A percentile compares a stretch with the other conserved stretches of the same genome.
These are phyloP conservation scores for Neonothopanus nambi DNA, from an alignment of 1,284 basidiomycete genomes.

Conservation along the genomic window DNA sequence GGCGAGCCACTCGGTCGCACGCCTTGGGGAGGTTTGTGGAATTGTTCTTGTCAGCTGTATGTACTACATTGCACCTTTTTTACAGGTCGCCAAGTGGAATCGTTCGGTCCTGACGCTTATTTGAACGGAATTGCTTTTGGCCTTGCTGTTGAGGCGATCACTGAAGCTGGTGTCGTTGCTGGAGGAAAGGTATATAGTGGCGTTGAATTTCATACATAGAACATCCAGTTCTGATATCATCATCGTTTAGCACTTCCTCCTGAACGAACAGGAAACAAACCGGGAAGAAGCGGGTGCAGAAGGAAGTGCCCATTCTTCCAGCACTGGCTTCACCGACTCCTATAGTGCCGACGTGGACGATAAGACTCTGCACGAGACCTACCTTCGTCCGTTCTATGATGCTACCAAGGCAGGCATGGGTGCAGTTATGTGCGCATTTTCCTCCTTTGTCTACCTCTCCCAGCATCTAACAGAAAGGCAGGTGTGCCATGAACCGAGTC, in stretches of 20 bases:
- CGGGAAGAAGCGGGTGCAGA: constrained; percentile 1
- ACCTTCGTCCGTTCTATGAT: constrained; percentile 43
- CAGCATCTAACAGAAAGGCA: background rate
- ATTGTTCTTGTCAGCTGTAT: background rate
- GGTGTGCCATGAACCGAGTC: background rate
- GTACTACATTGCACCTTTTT: background rate
- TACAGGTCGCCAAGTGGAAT: background rate
- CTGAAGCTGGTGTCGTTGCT: background rate
- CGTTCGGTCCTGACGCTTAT: background rate
- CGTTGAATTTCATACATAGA: background rate
- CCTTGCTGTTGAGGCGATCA: background rate
- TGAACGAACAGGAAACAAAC: constrained; percentile 13
- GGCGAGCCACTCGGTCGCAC: background rate
- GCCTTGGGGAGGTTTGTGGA: background rate
- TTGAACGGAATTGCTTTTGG: background rate
- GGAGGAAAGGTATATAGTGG: background rate
- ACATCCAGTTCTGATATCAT: no score
- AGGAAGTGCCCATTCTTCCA: background rate
- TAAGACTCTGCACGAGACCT: constrained; percentile 39
- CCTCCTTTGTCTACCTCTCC: background rate
- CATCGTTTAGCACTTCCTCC: background rate
- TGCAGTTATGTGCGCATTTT: background rate
- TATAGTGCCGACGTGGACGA: constrained; percentile 46
- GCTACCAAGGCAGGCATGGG: constrained; percentile 44
- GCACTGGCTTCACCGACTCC: constrained; percentile 10